These are phyloP conservation scores for Butyriboletus appendiculatus DNA, from an alignment of 1,284 basidiomycete genomes.

Conservation along the genomic window DNA sequence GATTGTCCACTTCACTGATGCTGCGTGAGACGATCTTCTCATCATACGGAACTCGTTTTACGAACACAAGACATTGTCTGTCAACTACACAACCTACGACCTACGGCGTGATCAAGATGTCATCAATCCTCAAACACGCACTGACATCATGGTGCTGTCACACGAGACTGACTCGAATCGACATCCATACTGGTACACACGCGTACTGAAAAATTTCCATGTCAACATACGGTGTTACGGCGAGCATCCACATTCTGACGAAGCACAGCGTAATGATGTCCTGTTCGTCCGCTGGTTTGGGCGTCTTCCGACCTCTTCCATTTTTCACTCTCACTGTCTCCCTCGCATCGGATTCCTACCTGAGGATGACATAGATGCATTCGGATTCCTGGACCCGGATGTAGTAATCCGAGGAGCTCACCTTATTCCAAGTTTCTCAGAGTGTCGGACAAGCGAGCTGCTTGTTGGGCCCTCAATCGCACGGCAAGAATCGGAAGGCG, in stretches of 20 bases:
- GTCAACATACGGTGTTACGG: neutral
- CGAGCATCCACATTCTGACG: neutral
- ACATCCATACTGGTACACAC: slow-evolving; percentile 7
- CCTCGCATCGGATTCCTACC: neutral
- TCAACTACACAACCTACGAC: slow-evolving; percentile 10
- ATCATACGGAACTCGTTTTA: neutral
- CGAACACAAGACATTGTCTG: neutral
- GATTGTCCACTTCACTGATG: neutral
- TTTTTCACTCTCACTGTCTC: neutral
- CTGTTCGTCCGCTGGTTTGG: neutral
- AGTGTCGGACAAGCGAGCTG: neutral
- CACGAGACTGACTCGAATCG: neutral
- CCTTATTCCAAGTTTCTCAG: slow-evolving; percentile 2
- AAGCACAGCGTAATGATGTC: neutral
- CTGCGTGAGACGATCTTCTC: neutral
- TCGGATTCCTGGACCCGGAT: slow-evolving; percentile 6
- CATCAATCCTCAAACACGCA: neutral
- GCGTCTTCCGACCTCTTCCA: neutral
- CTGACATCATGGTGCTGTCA: slow-evolving; percentile 6
- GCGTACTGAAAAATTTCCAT: no score
- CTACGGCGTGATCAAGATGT: neutral
- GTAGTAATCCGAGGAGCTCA: neutral
- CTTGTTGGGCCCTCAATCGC: neutral
- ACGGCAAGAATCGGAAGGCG: neutral
- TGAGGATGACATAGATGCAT: neutral